Percentiles rank a stretch among this genome's conserved stretches.
Evolutionary conservation across 768 basidiomycete genomes (phyloP).

Genomic region (Kwoniella dendrophila): DNA sequence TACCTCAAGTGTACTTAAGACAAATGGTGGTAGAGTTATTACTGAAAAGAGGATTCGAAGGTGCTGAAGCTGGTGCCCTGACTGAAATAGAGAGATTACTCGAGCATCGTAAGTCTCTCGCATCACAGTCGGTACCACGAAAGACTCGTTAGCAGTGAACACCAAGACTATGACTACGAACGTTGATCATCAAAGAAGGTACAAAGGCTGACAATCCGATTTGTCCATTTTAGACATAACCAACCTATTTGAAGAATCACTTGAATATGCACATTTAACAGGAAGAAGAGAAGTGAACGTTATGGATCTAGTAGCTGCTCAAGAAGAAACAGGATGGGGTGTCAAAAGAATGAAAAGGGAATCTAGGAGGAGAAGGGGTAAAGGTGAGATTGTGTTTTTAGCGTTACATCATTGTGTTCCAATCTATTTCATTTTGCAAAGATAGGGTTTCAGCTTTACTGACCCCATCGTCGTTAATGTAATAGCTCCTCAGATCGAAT

Average conservation of each 20-base stretch:
- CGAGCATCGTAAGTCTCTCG: conserved; percentile 36
- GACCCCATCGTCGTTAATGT: not conserved
- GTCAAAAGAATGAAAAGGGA: conserved; percentile 18
- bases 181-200: no score
- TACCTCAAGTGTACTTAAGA: conserved; percentile 27
- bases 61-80: conserved; percentile 45
- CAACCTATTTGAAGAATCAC: conserved; percentile 19
- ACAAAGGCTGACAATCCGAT: no score
- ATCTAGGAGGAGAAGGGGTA: conserved; percentile 10
- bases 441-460: no score
- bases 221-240: conserved; percentile 25
- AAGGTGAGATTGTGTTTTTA: conserved; percentile 1
- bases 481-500: not conserved
- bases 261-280: conserved; percentile 18
- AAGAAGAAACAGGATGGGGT: conserved; percentile 14
- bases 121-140: not conserved
- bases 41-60: conserved; percentile 39
- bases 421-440: not conserved
- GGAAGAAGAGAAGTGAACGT: conserved; percentile 21
- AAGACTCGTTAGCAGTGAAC: no score
- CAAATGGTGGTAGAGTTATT: conserved; percentile 32
- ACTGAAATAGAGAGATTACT: conserved; percentile 43
- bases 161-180: no score
- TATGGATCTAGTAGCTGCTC: conserved; percentile 17
- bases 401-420: not conserved